Percentiles rank a stretch among this genome's conserved stretches.
phyloP scores from a whole-genome alignment of 2,329 filamentous ascomycete species.

The Fusarium beomiforme region DNA sequence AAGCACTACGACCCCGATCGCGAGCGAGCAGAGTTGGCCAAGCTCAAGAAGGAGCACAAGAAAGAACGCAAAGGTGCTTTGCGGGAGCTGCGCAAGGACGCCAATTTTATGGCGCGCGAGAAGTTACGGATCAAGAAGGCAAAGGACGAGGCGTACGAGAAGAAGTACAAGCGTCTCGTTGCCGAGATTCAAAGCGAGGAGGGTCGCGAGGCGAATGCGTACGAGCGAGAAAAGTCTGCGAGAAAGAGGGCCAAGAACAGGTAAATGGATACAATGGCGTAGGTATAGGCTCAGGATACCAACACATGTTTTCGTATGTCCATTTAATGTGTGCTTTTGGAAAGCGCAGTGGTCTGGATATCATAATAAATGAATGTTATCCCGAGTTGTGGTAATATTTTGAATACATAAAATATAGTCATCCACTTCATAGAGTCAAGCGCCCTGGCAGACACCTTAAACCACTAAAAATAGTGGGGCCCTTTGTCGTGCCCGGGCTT shows the following conservation, averaged over 20 bases:
- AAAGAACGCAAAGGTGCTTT: conserved; percentile 94
- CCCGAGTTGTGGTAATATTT: no score
- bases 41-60: conserved; percentile 91
- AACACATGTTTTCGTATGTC: conserved; percentile 30
- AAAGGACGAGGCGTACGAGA: conserved; percentile 92
- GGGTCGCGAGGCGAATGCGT: conserved; percentile 84
- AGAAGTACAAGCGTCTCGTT: conserved; percentile 91
- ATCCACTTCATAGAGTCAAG: no score
- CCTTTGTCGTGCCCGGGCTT: background rate
- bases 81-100: conserved; percentile 93
- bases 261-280: conserved; percentile 37
- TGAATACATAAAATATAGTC: no score
- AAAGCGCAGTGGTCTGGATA: background rate
- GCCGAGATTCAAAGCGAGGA: conserved; percentile 97
- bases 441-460: background rate
- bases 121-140: conserved; percentile 92
- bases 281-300: conserved; percentile 31
- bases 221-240: conserved; percentile 84
- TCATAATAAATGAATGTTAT: background rate
- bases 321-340: background rate
- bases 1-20: conserved; percentile 97
- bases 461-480: conserved; percentile 20
- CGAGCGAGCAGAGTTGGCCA: conserved; percentile 85
- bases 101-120: conserved; percentile 91
- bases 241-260: conserved; percentile 72